Conservation (phyloP, 2,329 filamentous ascomycete species). For the Xylaria sp. region DNA sequence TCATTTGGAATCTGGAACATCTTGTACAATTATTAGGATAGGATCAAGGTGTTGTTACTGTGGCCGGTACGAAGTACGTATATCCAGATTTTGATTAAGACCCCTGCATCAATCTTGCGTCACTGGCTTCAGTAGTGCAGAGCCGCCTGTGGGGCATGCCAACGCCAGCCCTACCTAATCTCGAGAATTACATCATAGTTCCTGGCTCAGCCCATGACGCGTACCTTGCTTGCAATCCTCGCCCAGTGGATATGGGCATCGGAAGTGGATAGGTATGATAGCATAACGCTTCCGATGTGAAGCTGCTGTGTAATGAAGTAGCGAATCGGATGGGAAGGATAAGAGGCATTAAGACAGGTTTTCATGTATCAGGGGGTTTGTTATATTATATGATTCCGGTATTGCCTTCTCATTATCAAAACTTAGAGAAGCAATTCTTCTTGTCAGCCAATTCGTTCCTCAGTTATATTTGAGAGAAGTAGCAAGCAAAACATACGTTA, state of each 20-base stretch:
- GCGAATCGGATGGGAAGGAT: constrained; percentile 24
- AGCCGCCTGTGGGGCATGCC: constrained; percentile 26
- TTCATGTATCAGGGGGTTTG: neutral
- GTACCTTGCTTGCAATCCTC: constrained; percentile 1
- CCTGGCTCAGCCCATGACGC: constrained; percentile 11
- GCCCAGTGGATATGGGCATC: neutral
- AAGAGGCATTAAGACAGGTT: constrained; percentile 5
- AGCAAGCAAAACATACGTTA: neutral
- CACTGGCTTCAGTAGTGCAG: constrained; percentile 18
- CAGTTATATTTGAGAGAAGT: neutral
- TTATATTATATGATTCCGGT: neutral
- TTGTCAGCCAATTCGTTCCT: neutral
- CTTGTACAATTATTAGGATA: neutral
- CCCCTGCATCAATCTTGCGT: constrained; percentile 27
- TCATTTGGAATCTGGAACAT: no score
- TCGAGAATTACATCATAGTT: constrained; percentile 36
- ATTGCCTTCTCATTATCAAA: no score
- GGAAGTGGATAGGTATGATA: constrained; percentile 8
- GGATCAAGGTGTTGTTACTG: neutral
- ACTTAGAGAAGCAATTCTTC: no score
- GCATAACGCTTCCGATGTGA: constrained; percentile 2
- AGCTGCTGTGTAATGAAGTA: neutral
- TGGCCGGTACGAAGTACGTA: no score
- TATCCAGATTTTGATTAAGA: neutral
- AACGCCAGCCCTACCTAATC: neutral